A percentile compares a stretch with the other conserved stretches of the same genome.
phyloP scores from a whole-genome alignment of 192 early-diverging fungal species.

The Backusella liffmaniae region DNA sequence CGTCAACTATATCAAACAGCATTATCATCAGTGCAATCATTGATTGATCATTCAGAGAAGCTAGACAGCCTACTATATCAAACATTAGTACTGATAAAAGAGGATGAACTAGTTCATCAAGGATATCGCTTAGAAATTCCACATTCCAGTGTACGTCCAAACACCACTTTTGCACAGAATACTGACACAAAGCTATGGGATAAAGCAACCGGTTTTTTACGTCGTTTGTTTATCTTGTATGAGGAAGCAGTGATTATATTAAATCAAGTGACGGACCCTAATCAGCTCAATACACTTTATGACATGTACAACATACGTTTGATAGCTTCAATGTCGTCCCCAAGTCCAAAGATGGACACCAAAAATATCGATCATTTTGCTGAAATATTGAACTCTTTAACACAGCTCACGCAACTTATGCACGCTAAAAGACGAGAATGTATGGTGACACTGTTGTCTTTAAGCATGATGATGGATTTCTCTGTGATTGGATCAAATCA shows the following conservation, averaged over 20 bases:
- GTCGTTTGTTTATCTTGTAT: not conserved
- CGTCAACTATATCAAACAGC: not conserved
- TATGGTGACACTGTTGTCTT: not conserved
- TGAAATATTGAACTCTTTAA: not conserved
- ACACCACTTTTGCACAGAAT: not conserved
- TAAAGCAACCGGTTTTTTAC: not conserved
- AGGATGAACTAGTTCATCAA: not conserved
- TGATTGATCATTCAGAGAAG: not conserved
- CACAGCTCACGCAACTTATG: not conserved
- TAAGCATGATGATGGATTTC: not conserved
- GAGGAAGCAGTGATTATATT: not conserved
- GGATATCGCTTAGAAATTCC: not conserved
- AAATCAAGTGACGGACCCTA: not conserved
- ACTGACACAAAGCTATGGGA: not conserved
- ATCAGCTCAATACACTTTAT: not conserved
- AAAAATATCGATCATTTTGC: not conserved
- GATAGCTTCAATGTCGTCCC: not conserved
- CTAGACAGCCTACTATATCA: not conserved
- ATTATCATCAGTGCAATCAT: not conserved
- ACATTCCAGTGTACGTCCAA: not conserved
- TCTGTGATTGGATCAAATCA: not conserved
- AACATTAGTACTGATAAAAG: not conserved
- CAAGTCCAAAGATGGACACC: not conserved
- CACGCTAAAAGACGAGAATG: not conserved
- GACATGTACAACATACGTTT: not conserved